Conservation (phyloP, 1,284 basidiomycete species). For the Tremellales sp. region DNA sequence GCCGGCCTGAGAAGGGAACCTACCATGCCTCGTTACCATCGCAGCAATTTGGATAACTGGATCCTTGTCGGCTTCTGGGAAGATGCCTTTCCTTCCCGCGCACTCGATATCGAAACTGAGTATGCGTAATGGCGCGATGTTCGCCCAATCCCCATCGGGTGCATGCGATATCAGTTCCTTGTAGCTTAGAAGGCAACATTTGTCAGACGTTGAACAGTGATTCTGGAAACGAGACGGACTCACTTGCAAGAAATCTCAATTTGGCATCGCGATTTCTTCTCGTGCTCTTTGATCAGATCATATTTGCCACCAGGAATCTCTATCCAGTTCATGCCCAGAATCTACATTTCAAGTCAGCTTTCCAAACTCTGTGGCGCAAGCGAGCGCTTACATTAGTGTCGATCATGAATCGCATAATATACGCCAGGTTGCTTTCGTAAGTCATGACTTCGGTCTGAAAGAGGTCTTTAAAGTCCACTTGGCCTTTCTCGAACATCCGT, state of each 20-base stretch:
- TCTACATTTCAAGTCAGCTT: conserved; percentile 52
- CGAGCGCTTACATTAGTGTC: conserved; percentile 68
- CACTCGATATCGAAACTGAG: conserved; percentile 97
- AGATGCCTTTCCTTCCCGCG: conserved; percentile 90
- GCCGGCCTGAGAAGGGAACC: conserved; percentile 14
- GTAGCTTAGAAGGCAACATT: conserved; percentile 55
- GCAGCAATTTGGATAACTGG: conserved; percentile 96
- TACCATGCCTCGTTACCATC: conserved; percentile 94
- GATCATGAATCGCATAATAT: conserved; percentile 89
- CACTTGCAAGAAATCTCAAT: conserved; percentile 75
- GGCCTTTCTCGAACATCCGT: conserved; percentile 83
- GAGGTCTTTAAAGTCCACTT: conserved; percentile 67
- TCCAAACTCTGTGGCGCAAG: neutral
- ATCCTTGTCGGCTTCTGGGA: conserved; percentile 80
- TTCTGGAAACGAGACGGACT: too few relatives aligned
- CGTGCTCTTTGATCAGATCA: conserved; percentile 55
- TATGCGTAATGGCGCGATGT: conserved; percentile 82
- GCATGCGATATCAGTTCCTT: conserved; percentile 79
- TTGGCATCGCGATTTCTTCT: conserved; percentile 75
- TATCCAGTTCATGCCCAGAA: conserved; percentile 97
- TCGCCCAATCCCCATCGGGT: conserved; percentile 84
- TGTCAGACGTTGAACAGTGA: neutral
- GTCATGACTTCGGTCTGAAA: conserved; percentile 64
- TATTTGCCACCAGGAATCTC: conserved; percentile 81
- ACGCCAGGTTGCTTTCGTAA: conserved; percentile 88